Evolutionary conservation across 2,329 filamentous ascomycete species (phyloP), one percentile per base, ranked within the genome.

Genomic region (Aspergillus brasiliensis): DNA sequence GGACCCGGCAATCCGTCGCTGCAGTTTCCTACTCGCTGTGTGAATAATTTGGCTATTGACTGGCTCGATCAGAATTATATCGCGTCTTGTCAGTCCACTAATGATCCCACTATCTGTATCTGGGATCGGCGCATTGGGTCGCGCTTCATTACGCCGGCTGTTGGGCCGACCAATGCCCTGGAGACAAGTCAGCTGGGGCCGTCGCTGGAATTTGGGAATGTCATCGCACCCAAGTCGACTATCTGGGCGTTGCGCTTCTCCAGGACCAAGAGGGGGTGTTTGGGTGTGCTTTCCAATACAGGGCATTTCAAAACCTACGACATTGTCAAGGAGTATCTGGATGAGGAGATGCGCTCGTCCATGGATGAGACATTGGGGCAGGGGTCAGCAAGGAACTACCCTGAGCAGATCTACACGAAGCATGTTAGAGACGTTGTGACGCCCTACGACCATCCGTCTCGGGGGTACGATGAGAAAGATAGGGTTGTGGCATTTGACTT

Each of bases 21-120:
- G 58, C 71, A 82, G 69, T 79, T 84, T 55, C 77, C 82, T 2
- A 88, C 86, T 2, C 80, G 82, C 15, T 85, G 86, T 66, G 86
- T 88, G 8, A 83, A 88, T 69, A 88, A 88, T 62, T 77, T 88
- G 58, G 83, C 86, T 6, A 85, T 88, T 61, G 84, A 89, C 71
- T 84, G 84, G 62, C 73, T 85, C 52, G 86, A 88, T 67, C 84
- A 88, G 68, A 87, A 88, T 58, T 88, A 87, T 68, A 86, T 89
- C 65, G 81, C 86, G 4, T 87, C 86, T 13, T 85, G 84, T 49
- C 71, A 71, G 49, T 80, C 84, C 2, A 76, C 80, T 0, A 83
- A 81, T 49, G 85, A 88, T 62, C 81, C 84, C 17, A 81, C 81
- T 2, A 82, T 88, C 42, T 86, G 82, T 59, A 79, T 88, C 5